A percentile compares a stretch with the other conserved stretches of the same genome.
Conservation (phyloP, 495 filamentous ascomycete genomes). For the Podospora didyma region DNA sequence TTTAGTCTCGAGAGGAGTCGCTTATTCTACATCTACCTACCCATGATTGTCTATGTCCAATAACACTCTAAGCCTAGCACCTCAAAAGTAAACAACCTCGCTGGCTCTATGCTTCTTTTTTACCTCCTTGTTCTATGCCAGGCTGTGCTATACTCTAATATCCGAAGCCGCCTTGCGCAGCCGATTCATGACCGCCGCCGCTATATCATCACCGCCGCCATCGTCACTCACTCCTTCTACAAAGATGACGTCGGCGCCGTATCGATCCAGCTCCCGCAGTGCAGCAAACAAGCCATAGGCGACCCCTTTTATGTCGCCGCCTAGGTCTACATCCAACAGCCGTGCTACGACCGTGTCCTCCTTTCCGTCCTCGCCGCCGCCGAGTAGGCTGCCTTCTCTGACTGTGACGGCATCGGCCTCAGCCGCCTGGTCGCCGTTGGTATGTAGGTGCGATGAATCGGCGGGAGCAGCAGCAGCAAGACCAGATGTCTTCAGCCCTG, state of each 20-base stretch:
- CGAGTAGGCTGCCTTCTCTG: neutral
- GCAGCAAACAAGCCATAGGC: conserved; percentile 85
- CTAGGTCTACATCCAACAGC: conserved; percentile 60
- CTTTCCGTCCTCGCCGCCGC: conserved; percentile 30
- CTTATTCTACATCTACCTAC: conserved; percentile 1
- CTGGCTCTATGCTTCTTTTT: too few species aligned
- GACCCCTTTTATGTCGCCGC: conserved; percentile 63
- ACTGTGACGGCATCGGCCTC: neutral
- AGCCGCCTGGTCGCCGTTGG: neutral
- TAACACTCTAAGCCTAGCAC: too few species aligned
- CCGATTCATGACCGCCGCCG: conserved; percentile 96
- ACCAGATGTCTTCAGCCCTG: conserved; percentile 27
- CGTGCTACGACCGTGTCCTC: conserved; percentile 29
- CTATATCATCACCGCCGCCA: conserved; percentile 72
- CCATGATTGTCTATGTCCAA: conserved; percentile 2
- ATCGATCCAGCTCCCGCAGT: conserved; percentile 76
- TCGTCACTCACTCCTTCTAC: conserved; percentile 86
- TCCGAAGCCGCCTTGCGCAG: conserved; percentile 78
- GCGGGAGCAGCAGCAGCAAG: conserved; percentile 11
- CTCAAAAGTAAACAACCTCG: too few species aligned
- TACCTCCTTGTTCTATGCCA: too few species aligned
- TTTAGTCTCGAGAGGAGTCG: too few species aligned
- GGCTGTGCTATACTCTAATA: conserved; percentile 47
- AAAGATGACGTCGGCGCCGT: conserved; percentile 77
- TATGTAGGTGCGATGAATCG: too few species aligned